Percentiles rank a stretch among this genome's conserved stretches.
Evolutionary conservation across 345 rosid species (phyloP).

Genomic region (Salix purpurea): DNA sequence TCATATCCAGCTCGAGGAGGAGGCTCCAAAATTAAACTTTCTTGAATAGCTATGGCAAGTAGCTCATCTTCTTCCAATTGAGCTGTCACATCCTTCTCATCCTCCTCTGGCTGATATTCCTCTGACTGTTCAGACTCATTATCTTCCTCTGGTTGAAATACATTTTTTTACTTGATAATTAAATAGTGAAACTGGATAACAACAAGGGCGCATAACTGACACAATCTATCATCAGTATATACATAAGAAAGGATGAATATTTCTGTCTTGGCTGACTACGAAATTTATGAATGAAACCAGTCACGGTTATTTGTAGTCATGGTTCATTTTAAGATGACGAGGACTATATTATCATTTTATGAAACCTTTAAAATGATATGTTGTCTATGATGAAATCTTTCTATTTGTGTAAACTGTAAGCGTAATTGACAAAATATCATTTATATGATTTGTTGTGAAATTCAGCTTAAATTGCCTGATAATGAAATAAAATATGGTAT

Average conservation of each 20-base stretch:
- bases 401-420: background rate
- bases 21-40: constrained; percentile 55
- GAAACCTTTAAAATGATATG: background rate
- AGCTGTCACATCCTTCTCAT: constrained; percentile 38
- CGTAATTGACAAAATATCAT: background rate
- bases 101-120: constrained; percentile 42
- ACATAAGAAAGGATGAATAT: background rate
- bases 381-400: background rate
- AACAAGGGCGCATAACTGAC: background rate
- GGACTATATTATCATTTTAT: background rate
- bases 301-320: background rate
- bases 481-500: background rate
- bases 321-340: background rate
- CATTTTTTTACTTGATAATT: background rate
- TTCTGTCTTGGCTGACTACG: background rate
- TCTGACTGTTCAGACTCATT: constrained; percentile 31
- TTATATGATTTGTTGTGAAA: background rate
- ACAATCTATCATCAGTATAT: background rate
- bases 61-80: constrained; percentile 89
- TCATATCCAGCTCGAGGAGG: constrained; percentile 59
- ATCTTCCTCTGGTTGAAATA: constrained; percentile 19
- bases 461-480: background rate
- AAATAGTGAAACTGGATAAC: background rate
- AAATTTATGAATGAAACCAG: background rate
- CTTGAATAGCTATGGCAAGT: constrained; percentile 87